Evolutionary conservation across 495 filamentous ascomycete genomes (phyloP).

Genomic region (Lindgomyces ingoldianus): DNA sequence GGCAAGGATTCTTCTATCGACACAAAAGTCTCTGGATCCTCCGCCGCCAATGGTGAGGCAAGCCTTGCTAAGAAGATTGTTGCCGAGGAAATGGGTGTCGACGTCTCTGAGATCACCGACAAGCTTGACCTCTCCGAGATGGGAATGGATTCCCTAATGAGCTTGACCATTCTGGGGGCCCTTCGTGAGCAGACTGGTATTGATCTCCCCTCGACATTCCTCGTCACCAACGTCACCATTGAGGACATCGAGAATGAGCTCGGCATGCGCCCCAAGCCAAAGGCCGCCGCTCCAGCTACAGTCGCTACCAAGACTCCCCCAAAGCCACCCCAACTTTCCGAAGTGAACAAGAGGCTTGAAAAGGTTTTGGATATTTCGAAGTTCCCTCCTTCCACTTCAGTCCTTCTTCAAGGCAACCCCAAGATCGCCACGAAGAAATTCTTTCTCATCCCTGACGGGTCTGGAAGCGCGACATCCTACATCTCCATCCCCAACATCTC

Average conservation of each 20-base stretch:
- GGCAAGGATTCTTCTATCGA: constrained; percentile 39
- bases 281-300: constrained; percentile 4
- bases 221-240: constrained; percentile 47
- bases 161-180: constrained; percentile 49
- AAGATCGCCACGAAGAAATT: constrained; percentile 62
- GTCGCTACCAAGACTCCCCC: constrained; percentile 16
- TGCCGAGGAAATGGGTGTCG: constrained; percentile 51
- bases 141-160: constrained; percentile 53
- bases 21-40: constrained; percentile 23
- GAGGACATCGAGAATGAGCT: constrained; percentile 51
- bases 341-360: constrained; percentile 45
- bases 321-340: constrained; percentile 43
- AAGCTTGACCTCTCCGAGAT: constrained; percentile 47
- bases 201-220: constrained; percentile 49
- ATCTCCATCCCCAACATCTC: constrained; percentile 58
- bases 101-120: constrained; percentile 48
- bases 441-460: constrained; percentile 77
- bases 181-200: constrained; percentile 50
- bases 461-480: constrained; percentile 68
- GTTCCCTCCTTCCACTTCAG: constrained; percentile 53
- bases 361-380: constrained; percentile 42
- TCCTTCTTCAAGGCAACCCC: constrained; percentile 55
- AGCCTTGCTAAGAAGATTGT: constrained; percentile 48
- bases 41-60: constrained; percentile 36
- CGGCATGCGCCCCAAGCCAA: constrained; percentile 47